phyloP scores from a whole-genome alignment of 306 rosid genomes.

The Begonia masoniana region DNA sequence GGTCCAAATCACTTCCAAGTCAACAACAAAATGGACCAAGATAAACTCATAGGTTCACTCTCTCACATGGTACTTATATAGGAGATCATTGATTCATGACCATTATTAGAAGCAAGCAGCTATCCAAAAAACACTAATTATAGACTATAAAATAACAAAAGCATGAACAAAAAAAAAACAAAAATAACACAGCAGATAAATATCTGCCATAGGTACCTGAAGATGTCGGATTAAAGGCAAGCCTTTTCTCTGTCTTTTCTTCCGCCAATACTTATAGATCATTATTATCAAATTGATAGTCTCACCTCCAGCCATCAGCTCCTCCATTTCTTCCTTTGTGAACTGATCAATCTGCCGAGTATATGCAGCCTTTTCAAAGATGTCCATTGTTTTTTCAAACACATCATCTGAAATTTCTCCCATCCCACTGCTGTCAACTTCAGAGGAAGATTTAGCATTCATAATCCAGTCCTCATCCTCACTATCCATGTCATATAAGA shows the following conservation, averaged over 20 bases:
- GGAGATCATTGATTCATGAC: too few species aligned
- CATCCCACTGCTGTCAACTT: constrained; percentile 17
- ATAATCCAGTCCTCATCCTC: constrained; percentile 81
- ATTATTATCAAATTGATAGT: constrained; percentile 27
- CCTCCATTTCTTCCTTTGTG: constrained; percentile 62
- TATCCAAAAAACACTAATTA: too few species aligned
- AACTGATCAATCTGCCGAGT: constrained; percentile 46
- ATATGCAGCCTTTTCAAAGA: constrained; percentile 87
- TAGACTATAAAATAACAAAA: too few species aligned
- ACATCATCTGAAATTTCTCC: constrained; percentile 37
- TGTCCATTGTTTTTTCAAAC: constrained; percentile 73
- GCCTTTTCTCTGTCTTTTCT: constrained; percentile 63
- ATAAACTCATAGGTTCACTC: too few species aligned
- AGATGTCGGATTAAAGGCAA: constrained; percentile 83
- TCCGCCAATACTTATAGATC: constrained; percentile 67
- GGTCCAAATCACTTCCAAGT: too few species aligned
- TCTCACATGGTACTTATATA: too few species aligned
- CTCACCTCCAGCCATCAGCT: constrained; percentile 37
- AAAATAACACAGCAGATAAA: too few species aligned
- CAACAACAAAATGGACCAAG: too few species aligned
- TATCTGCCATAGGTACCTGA: constrained; percentile 42
- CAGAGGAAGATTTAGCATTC: constrained; percentile 25
- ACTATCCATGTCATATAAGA: constrained; percentile 94
- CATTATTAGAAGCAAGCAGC: too few species aligned
- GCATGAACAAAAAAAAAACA: too few species aligned